phyloP scores from a whole-genome alignment of 2,329 filamentous ascomycete species.

The Chrysoporthe austroafricana region DNA sequence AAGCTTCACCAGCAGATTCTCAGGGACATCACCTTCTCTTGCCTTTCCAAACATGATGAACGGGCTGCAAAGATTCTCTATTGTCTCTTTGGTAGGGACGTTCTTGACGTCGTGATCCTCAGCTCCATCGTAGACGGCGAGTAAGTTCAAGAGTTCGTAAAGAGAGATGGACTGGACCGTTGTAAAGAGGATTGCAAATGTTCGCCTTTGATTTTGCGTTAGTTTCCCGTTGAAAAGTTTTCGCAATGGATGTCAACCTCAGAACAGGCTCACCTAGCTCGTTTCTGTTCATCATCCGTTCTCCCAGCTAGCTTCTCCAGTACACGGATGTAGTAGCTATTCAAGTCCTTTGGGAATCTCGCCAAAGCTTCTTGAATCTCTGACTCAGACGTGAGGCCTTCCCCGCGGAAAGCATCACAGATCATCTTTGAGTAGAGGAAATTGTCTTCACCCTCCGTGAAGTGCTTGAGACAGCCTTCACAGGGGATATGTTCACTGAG shows the following conservation, averaged over 20 bases:
- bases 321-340: not conserved
- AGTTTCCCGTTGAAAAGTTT: too few species aligned
- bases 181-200: too few species aligned
- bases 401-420: not conserved
- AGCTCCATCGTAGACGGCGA: too few species aligned
- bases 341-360: not conserved
- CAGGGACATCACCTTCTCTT: too few species aligned
- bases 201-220: too few species aligned
- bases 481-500: not conserved
- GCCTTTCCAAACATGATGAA: too few species aligned
- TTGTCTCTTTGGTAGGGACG: too few species aligned
- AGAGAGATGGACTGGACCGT: too few species aligned
- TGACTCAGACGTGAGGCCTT: not conserved
- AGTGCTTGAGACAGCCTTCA: not conserved
- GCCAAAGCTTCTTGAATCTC: not conserved
- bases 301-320: slow-evolving; percentile 1
- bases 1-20: slow-evolving; percentile 1
- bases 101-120: too few species aligned
- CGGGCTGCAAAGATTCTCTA: too few species aligned
- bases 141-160: too few species aligned
- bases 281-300: not conserved
- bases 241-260: not conserved
- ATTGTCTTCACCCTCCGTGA: not conserved
- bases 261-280: not conserved
- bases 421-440: slow-evolving; percentile 4